Evolutionary conservation across 2,329 filamentous ascomycete genomes (phyloP).

Genomic region (Aspergillus sp.): DNA sequence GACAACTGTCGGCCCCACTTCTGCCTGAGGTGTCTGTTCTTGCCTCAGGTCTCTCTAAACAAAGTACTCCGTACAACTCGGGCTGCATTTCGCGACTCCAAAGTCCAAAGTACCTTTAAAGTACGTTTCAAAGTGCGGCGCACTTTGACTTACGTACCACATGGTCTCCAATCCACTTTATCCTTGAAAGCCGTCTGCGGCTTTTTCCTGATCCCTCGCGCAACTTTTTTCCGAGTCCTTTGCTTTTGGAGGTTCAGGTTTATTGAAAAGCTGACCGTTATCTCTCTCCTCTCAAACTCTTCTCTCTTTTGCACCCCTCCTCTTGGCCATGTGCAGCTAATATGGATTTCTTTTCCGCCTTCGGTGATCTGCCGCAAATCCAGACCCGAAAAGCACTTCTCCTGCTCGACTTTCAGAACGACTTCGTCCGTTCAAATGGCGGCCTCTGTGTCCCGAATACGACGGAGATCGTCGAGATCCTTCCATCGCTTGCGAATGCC

Average conservation of each 20-base stretch:
- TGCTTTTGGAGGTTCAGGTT: background rate
- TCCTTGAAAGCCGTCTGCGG: background rate
- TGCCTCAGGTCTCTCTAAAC: background rate
- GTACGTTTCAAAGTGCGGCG: background rate
- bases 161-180: background rate
- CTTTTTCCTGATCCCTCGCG: background rate
- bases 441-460: constrained; percentile 66
- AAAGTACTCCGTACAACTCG: background rate
- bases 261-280: background rate
- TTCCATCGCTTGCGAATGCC: constrained; percentile 64
- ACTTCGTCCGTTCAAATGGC: constrained; percentile 72
- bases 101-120: background rate
- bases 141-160: background rate
- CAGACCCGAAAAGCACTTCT: constrained; percentile 70
- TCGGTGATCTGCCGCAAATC: constrained; percentile 47
- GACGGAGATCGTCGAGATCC: constrained; percentile 65
- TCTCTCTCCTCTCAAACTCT: background rate
- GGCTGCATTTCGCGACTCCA: background rate
- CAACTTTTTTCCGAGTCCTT: background rate
- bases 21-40: background rate
- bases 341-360: constrained; percentile 31
- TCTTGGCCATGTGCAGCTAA: constrained; percentile 27
- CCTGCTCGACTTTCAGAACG: constrained; percentile 84
- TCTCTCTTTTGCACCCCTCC: background rate
- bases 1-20: background rate